Conservation (phyloP, 371 early-diverging fungal genomes). For the Encephalitozoon hellem region DNA sequence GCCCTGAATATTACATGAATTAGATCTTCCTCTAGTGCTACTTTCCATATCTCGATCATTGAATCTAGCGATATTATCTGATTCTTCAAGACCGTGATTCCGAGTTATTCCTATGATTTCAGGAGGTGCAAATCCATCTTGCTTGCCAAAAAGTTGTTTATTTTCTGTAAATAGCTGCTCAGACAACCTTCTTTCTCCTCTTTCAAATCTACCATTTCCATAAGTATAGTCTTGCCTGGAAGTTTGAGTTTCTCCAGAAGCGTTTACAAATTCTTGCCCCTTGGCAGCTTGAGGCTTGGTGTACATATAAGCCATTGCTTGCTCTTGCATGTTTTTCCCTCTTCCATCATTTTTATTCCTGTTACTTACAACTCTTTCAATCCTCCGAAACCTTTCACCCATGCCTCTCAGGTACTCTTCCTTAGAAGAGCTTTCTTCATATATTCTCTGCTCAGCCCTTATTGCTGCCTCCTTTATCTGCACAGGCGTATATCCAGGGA, state of each 20-base stretch:
- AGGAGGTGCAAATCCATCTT: not conserved
- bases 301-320: not conserved
- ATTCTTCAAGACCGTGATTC: not conserved
- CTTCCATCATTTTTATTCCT: not conserved
- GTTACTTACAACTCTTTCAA: conserved; percentile 30
- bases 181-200: not conserved
- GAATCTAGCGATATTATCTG: not conserved
- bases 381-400: conserved; percentile 49
- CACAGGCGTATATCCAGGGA: conserved; percentile 37
- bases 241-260: not conserved
- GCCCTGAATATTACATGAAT: not conserved
- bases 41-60: not conserved
- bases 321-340: not conserved
- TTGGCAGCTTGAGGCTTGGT: not conserved
- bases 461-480: conserved; percentile 57
- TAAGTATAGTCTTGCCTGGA: not conserved
- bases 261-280: not conserved
- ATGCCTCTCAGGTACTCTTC: conserved; percentile 56
- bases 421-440: conserved; percentile 23
- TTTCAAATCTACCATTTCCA: not conserved
- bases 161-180: not conserved
- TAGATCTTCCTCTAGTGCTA: not conserved
- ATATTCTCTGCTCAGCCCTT: conserved; percentile 56
- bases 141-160: not conserved
- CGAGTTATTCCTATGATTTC: not conserved